Evolutionary conservation across 2,329 filamentous ascomycete genomes (phyloP).

Genomic region (Aspergillus latus): DNA sequence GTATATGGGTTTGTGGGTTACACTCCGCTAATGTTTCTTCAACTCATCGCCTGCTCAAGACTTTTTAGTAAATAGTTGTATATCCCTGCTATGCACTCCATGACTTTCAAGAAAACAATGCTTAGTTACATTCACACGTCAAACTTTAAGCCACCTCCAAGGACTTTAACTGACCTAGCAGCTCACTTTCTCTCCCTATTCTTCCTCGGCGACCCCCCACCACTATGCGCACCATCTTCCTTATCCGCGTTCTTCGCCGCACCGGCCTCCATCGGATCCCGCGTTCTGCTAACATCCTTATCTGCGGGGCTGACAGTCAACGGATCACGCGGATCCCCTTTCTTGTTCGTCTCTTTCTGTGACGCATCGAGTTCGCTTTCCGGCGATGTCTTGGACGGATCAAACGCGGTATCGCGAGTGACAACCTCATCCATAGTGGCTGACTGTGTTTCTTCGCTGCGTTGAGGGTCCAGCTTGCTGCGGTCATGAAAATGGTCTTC

Average conservation of each 20-base stretch:
- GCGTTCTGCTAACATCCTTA: constrained; percentile 54
- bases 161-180: constrained; percentile 5
- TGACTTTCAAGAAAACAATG: background rate
- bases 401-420: constrained; percentile 64
- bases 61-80: background rate
- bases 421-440: constrained; percentile 63
- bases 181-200: constrained; percentile 25
- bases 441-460: constrained; percentile 67
- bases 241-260: constrained; percentile 41
- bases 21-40: background rate
- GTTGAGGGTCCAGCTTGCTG: constrained; percentile 63
- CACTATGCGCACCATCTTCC: constrained; percentile 35
- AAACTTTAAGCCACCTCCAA: background rate
- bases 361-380: constrained; percentile 52
- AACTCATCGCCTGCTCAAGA: background rate
- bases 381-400: constrained; percentile 66
- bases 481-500: constrained; percentile 44
- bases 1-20: background rate
- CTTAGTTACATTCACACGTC: background rate
- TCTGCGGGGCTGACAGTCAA: constrained; percentile 64
- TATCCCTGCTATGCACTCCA: background rate
- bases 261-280: constrained; percentile 46
- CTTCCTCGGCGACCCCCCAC: constrained; percentile 39
- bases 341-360: constrained; percentile 39
- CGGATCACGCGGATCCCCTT: constrained; percentile 49